Evolutionary conservation across 192 early-diverging fungal genomes (phyloP).

Genomic region (Linnemannia exigua): DNA sequence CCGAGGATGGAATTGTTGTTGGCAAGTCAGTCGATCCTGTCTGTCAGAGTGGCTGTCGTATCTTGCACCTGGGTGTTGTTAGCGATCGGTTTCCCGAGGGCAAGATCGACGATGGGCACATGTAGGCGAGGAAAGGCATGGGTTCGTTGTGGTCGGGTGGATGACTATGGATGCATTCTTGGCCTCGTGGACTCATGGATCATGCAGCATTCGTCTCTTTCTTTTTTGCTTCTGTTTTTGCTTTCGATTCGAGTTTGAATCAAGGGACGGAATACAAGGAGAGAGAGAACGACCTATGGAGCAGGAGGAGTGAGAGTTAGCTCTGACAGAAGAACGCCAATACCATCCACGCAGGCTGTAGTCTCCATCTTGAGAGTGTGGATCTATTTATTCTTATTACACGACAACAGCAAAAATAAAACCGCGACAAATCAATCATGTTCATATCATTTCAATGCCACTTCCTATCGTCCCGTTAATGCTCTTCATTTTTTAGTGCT

Average conservation of each 20-base stretch:
- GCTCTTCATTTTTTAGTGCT: too few species aligned
- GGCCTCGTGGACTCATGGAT: too few species aligned
- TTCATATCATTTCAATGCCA: not conserved
- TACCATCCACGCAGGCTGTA: not conserved
- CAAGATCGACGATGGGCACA: constrained; percentile 72
- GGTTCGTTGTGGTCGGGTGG: too few species aligned
- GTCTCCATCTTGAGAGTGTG: not conserved
- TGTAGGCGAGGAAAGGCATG: too few species aligned
- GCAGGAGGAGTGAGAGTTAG: too few species aligned
- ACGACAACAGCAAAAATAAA: not conserved
- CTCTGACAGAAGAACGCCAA: not conserved
- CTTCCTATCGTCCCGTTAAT: not conserved
- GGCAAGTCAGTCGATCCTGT: constrained; percentile 90
- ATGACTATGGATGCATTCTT: too few species aligned
- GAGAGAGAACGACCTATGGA: not conserved
- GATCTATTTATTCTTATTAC: not conserved
- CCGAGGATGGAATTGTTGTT: constrained; percentile 85
- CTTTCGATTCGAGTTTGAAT: too few species aligned
- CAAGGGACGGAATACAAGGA: too few species aligned
- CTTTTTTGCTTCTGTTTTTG: too few species aligned
- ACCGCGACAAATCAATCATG: not conserved
- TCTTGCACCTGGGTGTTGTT: constrained; percentile 87
- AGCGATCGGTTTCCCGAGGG: constrained; percentile 65
- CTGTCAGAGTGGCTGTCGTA: constrained; percentile 88
- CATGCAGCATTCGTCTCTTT: too few species aligned